These are phyloP conservation scores for Oldenlandia corymbosa DNA, from an alignment of 257 asterid species.

Conservation along the genomic window DNA sequence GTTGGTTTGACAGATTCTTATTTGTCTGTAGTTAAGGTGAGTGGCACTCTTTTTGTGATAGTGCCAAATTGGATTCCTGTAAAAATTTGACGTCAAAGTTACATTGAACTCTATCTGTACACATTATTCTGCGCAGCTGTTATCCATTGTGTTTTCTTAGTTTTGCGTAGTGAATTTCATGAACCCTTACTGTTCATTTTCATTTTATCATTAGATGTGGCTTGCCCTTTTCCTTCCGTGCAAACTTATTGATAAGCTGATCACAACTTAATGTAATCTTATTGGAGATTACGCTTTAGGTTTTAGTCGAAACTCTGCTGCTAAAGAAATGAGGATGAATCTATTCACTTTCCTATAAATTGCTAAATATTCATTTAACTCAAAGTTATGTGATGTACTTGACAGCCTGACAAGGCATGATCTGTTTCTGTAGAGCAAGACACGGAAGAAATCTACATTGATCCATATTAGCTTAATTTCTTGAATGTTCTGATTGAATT, in stretches of 20 bases:
- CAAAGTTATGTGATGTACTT: background rate
- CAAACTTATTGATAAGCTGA: too few species aligned
- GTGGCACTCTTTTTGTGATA: slow-evolving; percentile 15
- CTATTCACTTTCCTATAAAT: background rate
- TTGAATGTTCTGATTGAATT: background rate
- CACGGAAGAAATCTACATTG: background rate
- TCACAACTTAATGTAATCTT: background rate
- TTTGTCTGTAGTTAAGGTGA: slow-evolving; percentile 93
- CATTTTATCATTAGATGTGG: background rate
- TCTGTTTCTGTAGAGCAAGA: background rate
- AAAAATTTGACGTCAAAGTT: background rate
- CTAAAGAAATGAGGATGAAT: background rate
- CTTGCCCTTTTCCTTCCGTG: background rate
- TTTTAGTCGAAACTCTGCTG: background rate
- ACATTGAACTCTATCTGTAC: background rate
- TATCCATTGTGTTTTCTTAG: background rate
- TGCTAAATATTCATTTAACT: background rate
- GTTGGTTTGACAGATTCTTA: slow-evolving; percentile 92
- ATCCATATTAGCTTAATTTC: background rate
- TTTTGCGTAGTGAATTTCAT: background rate
- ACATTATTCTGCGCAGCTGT: background rate
- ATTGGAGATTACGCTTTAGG: background rate
- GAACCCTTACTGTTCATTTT: background rate
- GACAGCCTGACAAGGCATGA: background rate
- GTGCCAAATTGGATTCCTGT: background rate